Evolutionary conservation across 345 rosid genomes (phyloP), one percentile per base, ranked within the genome.

Genomic region (Gynandropsis gynandra): DNA sequence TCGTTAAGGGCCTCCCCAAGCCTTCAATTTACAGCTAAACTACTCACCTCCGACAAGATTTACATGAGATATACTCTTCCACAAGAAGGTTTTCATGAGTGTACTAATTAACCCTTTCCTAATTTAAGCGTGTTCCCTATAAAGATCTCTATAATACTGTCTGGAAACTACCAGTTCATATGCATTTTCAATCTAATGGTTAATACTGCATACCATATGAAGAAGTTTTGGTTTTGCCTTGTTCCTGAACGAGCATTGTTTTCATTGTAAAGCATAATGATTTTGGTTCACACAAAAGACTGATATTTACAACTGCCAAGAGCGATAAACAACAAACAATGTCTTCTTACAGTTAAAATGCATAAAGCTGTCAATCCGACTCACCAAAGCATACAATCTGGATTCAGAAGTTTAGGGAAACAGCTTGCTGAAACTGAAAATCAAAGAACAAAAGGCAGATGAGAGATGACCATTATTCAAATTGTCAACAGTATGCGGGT

Each of bases 11-110:
- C 62, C 7, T 89, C 75, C 80, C 89, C 24, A 68, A 49, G 75
- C 97, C 97, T 4, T 15, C 69, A 18, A 87, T 83, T 27, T 85
- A 79, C 80, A 68, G 65, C 61, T 39, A 39, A 39, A 39, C 4
- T 7, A 50, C 70, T 46, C 65, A 50, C 68, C 70, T 59, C 53
- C 58, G 44, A 51, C 63, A 45, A 58, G 45, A 54, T 65, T 65
- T 44, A 47, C 53, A 49, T 65, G 34, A 43, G 40, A 62, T 44
- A 68, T 15, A 61, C 67, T 38, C 67, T 61, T 21, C 45, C 58
- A 18, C 47, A 39, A 41, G 57, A 50, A 45, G 62, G 64, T 68
- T 39, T 38, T 43, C 51, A 41, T 56, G 42, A 12, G 3, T 39
- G 13, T 11, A 46, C 50, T 61, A 32, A 56, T 56, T 56, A 62